Percentiles rank a stretch among this genome's conserved stretches.
These are phyloP conservation scores for Lentinula lateritia DNA, from an alignment of 768 basidiomycete species.

Conservation along the genomic window DNA sequence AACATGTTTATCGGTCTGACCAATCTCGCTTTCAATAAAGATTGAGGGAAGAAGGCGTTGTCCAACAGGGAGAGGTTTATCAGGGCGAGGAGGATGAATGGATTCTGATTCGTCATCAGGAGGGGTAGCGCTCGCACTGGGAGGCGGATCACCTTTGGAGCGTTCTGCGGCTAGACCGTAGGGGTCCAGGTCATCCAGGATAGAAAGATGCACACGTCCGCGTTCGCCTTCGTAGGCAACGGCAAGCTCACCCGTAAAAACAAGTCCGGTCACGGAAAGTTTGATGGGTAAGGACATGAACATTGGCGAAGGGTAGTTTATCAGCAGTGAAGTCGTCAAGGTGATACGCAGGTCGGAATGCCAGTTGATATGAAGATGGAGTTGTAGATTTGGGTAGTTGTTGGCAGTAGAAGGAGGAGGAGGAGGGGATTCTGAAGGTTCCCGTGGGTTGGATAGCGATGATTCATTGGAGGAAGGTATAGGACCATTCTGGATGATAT, in stretches of 20 bases:
- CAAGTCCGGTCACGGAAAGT: conserved; percentile 83
- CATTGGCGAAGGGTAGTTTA: conserved; percentile 93
- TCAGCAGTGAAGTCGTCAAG: conserved; percentile 86
- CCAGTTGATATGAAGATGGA: conserved; percentile 84
- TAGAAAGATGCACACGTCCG: conserved; percentile 75
- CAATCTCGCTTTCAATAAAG: conserved; percentile 94
- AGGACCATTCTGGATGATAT: background rate
- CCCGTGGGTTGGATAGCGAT: conserved; percentile 5
- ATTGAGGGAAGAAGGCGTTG: conserved; percentile 82
- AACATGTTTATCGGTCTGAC: conserved; percentile 92
- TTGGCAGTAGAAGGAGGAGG: conserved; percentile 20
- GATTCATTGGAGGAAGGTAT: conserved; percentile 5
- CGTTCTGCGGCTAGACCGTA: conserved; percentile 66
- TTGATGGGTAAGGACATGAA: conserved; percentile 98
- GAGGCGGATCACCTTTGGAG: conserved; percentile 39
- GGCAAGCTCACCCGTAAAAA: conserved; percentile 83
- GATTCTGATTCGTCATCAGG: conserved; percentile 62
- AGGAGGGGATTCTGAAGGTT: conserved; percentile 7
- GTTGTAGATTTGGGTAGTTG: conserved; percentile 69
- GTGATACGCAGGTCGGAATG: conserved; percentile 85
- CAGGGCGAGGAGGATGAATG: conserved; percentile 31
- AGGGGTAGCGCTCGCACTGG: conserved; percentile 36
- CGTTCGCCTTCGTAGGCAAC: conserved; percentile 88
- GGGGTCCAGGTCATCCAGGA: conserved; percentile 84
- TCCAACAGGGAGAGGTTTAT: conserved; percentile 74